Conservation (phyloP, 768 basidiomycete genomes). For the Candolleomyces eurysporus region DNA sequence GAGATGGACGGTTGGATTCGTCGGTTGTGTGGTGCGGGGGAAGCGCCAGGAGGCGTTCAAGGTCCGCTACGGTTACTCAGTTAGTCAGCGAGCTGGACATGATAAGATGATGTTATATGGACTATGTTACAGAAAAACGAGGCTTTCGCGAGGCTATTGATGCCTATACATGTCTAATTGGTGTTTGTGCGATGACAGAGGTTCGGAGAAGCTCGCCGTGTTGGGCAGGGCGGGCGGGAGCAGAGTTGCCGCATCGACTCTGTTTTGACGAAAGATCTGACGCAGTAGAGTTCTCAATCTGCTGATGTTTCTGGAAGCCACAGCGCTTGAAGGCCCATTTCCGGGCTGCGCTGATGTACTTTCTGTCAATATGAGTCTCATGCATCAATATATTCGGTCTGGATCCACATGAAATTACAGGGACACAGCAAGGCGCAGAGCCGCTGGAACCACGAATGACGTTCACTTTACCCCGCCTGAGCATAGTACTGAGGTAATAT, state of each 20-base stretch:
- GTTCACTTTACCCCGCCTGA: background rate
- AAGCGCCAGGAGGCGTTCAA: background rate
- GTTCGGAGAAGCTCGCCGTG: background rate
- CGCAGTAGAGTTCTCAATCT: background rate
- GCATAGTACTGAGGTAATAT: background rate
- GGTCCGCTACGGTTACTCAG: background rate
- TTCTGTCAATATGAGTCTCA: background rate
- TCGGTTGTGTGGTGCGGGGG: background rate
- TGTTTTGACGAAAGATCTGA: no score
- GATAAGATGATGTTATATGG: background rate
- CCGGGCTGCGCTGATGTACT: background rate
- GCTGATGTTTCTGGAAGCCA: background rate
- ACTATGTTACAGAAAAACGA: conserved; percentile 6
- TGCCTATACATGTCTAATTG: conserved; percentile 7
- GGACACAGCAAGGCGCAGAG: background rate
- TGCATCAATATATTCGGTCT: background rate
- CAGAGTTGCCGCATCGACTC: background rate
- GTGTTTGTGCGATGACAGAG: background rate
- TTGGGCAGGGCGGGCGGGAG: background rate
- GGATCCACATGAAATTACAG: background rate
- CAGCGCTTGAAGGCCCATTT: background rate
- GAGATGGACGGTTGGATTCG: background rate
- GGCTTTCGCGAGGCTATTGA: conserved; percentile 12
- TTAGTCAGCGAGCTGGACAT: background rate
- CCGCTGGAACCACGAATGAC: background rate